Conservation (phyloP, 1,284 basidiomycete species). For the Grifola frondosa region DNA sequence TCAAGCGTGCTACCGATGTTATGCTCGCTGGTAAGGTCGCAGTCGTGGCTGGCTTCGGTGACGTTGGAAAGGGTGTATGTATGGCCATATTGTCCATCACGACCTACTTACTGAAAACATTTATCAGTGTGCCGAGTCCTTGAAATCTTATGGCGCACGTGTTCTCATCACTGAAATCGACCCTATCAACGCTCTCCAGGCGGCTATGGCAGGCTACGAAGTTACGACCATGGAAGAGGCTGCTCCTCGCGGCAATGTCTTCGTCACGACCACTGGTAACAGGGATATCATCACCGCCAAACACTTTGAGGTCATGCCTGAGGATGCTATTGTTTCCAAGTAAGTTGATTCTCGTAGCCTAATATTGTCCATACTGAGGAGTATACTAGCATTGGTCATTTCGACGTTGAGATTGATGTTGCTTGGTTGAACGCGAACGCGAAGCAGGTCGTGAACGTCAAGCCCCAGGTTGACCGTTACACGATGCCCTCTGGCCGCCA, state of each 20-base stretch:
- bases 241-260: slow-evolving; percentile 86
- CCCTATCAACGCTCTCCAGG: slow-evolving; percentile 99
- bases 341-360: too few species aligned
- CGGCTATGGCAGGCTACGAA: slow-evolving; percentile 99
- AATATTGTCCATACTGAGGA: background rate
- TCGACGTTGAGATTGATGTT: slow-evolving; percentile 98
- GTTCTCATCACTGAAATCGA: slow-evolving; percentile 98
- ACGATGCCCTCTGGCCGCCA: slow-evolving; percentile 91
- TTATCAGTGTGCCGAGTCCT: slow-evolving; percentile 90
- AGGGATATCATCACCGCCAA: slow-evolving; percentile 94
- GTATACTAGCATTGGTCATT: slow-evolving; percentile 87
- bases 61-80: slow-evolving; percentile 97
- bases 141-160: slow-evolving; percentile 95
- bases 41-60: slow-evolving; percentile 98
- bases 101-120: background rate
- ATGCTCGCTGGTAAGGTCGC: slow-evolving; percentile 99
- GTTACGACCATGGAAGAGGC: slow-evolving; percentile 99
- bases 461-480: slow-evolving; percentile 99
- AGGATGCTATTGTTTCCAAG: slow-evolving; percentile 99
- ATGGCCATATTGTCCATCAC: background rate
- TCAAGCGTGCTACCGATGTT: slow-evolving; percentile 99
- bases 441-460: slow-evolving; percentile 85
- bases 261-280: slow-evolving; percentile 99
- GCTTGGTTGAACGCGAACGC: slow-evolving; percentile 98
- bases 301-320: slow-evolving; percentile 94